Conservation (phyloP, 2,329 filamentous ascomycete genomes). For the Nemania serpens region DNA sequence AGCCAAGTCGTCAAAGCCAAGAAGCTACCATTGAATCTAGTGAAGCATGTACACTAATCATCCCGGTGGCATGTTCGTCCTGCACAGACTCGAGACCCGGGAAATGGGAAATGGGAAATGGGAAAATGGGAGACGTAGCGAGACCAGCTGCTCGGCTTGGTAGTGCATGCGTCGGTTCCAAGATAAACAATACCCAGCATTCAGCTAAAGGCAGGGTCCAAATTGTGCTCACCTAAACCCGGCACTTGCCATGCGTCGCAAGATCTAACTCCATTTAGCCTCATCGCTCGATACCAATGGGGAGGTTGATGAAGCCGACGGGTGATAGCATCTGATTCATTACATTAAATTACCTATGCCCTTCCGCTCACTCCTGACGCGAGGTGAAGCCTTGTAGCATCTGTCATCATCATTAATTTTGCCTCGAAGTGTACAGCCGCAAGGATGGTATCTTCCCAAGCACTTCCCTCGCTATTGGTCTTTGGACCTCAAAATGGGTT, state of each 20-base stretch:
- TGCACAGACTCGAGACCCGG: too few species aligned
- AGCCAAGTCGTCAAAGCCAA: too few species aligned
- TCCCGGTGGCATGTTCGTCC: too few species aligned
- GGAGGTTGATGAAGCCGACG: background rate
- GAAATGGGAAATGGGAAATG: too few species aligned
- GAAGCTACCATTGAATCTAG: too few species aligned
- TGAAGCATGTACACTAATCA: too few species aligned
- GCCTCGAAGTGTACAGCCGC: background rate
- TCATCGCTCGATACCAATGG: background rate
- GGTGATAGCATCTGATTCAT: background rate
- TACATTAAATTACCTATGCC: background rate
- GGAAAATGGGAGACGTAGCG: too few species aligned
- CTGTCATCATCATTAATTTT: background rate
- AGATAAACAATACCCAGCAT: background rate
- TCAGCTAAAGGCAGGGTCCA: background rate
- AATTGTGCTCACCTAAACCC: background rate
- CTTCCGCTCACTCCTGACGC: background rate
- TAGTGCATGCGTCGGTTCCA: background rate
- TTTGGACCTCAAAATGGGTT: constrained; percentile 27
- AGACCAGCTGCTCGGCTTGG: too few species aligned
- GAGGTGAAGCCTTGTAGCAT: background rate
- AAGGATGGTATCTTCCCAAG: constrained; percentile 5
- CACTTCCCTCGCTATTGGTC: constrained; percentile 22
- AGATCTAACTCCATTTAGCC: background rate
- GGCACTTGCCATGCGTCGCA: background rate